Conservation (phyloP, 2,329 filamentous ascomycete species). For the Westerdykella sp. region DNA sequence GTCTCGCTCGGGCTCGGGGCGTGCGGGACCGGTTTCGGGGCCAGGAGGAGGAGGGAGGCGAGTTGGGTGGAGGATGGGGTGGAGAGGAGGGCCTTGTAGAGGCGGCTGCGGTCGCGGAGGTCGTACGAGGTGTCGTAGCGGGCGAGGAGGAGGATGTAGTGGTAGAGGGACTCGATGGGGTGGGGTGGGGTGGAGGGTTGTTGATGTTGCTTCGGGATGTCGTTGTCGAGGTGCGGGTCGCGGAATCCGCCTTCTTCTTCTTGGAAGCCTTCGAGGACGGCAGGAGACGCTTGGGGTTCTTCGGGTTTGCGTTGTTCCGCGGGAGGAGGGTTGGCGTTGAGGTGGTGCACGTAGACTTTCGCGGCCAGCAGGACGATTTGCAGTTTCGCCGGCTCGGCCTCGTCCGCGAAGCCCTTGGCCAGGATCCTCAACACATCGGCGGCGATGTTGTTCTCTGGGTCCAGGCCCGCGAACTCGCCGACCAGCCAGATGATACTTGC, state of each 20-base stretch:
- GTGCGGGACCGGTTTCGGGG: slow-evolving; percentile 89
- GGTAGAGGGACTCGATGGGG: slow-evolving; percentile 71
- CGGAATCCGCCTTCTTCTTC: slow-evolving; percentile 34
- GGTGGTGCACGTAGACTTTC: slow-evolving; percentile 90
- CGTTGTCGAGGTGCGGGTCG: slow-evolving; percentile 14
- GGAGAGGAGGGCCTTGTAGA: slow-evolving; percentile 78
- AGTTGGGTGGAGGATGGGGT: slow-evolving; percentile 72
- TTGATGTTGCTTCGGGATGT: slow-evolving; percentile 7
- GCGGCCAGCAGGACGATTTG: slow-evolving; percentile 89
- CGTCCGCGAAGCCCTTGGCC: slow-evolving; percentile 74
- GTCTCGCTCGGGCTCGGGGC: slow-evolving; percentile 83
- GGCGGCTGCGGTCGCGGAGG: slow-evolving; percentile 79
- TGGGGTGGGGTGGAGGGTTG: slow-evolving; percentile 47
- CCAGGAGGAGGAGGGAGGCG: slow-evolving; percentile 81
- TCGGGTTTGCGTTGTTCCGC: slow-evolving; percentile 33
- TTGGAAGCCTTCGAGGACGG: slow-evolving; percentile 24
- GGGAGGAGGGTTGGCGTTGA: slow-evolving; percentile 56
- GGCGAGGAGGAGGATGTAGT: slow-evolving; percentile 75
- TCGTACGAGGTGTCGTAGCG: slow-evolving; percentile 95
- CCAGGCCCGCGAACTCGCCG: slow-evolving; percentile 79
- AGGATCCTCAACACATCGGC: slow-evolving; percentile 87
- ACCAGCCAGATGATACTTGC: slow-evolving; percentile 97
- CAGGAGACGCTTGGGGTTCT: slow-evolving; percentile 14
- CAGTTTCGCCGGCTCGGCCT: slow-evolving; percentile 78
- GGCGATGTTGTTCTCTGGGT: slow-evolving; percentile 81